A percentile compares a stretch with the other conserved stretches of the same genome.
These are phyloP conservation scores for Solanum chmielewskii DNA, from an alignment of 257 asterid species.

Conservation along the genomic window DNA sequence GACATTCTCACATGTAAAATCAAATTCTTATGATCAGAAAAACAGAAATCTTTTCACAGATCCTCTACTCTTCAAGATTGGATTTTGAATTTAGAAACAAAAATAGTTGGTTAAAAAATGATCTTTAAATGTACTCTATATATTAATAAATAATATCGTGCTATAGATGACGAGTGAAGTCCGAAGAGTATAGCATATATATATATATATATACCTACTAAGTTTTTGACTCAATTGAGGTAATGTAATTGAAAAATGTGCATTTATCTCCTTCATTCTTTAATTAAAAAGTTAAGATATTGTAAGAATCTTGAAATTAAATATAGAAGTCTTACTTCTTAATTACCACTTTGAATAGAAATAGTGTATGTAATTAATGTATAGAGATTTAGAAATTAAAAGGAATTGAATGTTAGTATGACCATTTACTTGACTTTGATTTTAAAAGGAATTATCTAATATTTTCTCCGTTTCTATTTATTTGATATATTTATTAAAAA, in stretches of 20 bases:
- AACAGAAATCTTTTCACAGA: background rate
- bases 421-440: background rate
- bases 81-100: background rate
- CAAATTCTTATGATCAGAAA: background rate
- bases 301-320: background rate
- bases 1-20: constrained; percentile 27
- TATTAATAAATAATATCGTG: too few species aligned
- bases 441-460: background rate
- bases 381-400: background rate
- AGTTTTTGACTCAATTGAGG: background rate
- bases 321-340: background rate
- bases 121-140: background rate
- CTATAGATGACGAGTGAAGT: background rate
- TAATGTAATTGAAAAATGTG: background rate
- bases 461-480: too few species aligned
- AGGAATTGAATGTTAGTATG: background rate
- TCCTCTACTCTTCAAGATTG: background rate
- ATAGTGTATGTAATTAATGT: too few species aligned
- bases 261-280: background rate
- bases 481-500: background rate
- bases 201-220: background rate
- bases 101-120: background rate
- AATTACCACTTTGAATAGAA: background rate
- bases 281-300: background rate
- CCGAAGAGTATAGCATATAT: too few species aligned